phyloP scores from a whole-genome alignment of 129 eudicot genomes.

The Kitagawia praeruptora region DNA sequence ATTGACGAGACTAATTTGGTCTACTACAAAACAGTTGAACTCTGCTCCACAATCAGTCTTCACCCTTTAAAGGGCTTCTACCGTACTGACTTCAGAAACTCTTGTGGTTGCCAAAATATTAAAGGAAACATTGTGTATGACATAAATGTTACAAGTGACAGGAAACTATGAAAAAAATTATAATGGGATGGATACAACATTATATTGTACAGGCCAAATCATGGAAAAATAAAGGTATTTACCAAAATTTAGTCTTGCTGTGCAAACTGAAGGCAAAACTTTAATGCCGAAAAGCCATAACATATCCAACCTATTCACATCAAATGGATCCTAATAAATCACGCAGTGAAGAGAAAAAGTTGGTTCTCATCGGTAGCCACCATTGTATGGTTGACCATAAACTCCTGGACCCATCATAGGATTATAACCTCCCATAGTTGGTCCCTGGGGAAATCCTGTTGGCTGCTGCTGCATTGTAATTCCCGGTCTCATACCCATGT shows the following conservation, averaged over 20 bases:
- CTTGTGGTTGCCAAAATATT: not conserved
- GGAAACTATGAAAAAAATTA: not conserved
- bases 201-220: not conserved
- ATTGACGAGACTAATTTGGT: too few relatives aligned
- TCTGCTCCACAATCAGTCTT: too few relatives aligned
- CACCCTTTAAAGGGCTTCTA: too few relatives aligned
- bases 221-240: not conserved
- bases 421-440: constrained; percentile 56
- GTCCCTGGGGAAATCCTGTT: constrained; percentile 50
- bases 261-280: not conserved
- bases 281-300: not conserved
- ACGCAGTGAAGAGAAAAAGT: not conserved
- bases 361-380: constrained; percentile 53
- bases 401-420: constrained; percentile 71
- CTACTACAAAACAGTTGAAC: too few relatives aligned
- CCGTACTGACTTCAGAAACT: not conserved
- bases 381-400: constrained; percentile 76
- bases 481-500: constrained; percentile 44
- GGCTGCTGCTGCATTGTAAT: constrained; percentile 52
- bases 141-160: not conserved
- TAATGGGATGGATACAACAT: not conserved
- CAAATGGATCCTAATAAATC: not conserved
- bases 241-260: not conserved
- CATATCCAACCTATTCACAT: not conserved
- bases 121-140: too few relatives aligned